Evolutionary conservation across 2,329 filamentous ascomycete species (phyloP), one percentile per base, ranked within the genome.

Genomic region (Escovopsis sp.): DNA sequence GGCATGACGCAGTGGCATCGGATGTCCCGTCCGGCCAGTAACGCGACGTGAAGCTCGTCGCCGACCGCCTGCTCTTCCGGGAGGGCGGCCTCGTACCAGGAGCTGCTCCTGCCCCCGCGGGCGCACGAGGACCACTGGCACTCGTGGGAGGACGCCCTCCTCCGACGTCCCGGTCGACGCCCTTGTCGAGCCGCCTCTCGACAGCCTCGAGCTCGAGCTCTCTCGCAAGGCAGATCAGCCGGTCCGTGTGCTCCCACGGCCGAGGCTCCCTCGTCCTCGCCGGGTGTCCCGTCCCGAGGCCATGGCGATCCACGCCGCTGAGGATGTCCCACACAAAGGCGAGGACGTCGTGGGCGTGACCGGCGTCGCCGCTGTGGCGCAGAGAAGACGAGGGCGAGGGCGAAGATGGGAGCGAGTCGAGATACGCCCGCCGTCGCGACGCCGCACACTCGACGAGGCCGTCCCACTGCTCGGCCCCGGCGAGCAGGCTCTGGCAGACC

Each of bases 201-300:
- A 45, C 33, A 11, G 3, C 21, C 29, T 52, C 44, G 16, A 32
- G 36, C 37, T 52, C 49, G 9, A 56, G 43, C 16, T 41, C 41
- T 41, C 48, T 50, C 10, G 51, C 53, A 27, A 43, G 41, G 17
- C 45, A 40, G 34, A 60, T 58, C 15, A 57, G 42, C 18, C 51
- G 47, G 36, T 61, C 58, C 4, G 58, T 61, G 32, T 51, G 42
- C 19, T 40, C 45, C 58, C 57, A 61, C 4, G 50, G 45, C 14
- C 41, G 35, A 5, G 9, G 19, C 5, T 5, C n/a, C n/a, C n/a
- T n/a, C n/a, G n/a, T n/a, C n/a, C n/a, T n/a, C 19, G 19, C 19
- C 5, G 19, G 19, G 5, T 9, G 19, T 5, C 5, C 19, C 6
- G 39, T 26, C 27, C 12, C 26, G 38, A 25, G 17, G 41, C 27